These are phyloP conservation scores for Colletotrichum liaoningense DNA, from an alignment of 2,329 filamentous ascomycete genomes.

Conservation along the genomic window DNA sequence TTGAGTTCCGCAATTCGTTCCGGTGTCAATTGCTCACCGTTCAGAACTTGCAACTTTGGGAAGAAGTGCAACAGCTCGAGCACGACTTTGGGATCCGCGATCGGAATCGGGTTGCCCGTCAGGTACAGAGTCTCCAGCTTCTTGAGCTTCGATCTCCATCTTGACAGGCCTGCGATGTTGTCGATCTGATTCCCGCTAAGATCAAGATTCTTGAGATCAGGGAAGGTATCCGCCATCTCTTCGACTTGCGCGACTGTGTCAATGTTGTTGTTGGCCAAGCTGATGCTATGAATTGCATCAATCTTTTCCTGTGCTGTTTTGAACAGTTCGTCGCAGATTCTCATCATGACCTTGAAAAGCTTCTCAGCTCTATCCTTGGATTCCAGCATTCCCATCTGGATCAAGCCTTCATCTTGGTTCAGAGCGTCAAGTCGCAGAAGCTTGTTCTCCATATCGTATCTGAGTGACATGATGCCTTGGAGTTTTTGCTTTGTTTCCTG, in stretches of 20 bases:
- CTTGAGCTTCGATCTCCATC: conserved; percentile 84
- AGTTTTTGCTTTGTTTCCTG: conserved; percentile 75
- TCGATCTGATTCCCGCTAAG: conserved; percentile 85
- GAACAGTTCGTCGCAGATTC: conserved; percentile 83
- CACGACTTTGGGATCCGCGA: conserved; percentile 68
- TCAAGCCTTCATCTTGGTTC: conserved; percentile 76
- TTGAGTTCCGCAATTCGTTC: conserved; percentile 72
- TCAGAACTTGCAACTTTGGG: conserved; percentile 82
- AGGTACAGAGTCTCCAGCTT: conserved; percentile 85
- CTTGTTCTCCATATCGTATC: conserved; percentile 79
- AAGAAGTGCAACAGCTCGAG: conserved; percentile 83
- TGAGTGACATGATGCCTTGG: conserved; percentile 75
- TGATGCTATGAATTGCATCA: conserved; percentile 84
- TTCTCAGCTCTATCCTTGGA: conserved; percentile 80
- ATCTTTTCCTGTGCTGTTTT: conserved; percentile 77
- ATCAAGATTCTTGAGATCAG: conserved; percentile 88
- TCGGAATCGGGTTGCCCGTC: conserved; percentile 79
- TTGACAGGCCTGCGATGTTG: conserved; percentile 73
- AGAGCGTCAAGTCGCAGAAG: conserved; percentile 86
- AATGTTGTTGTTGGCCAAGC: conserved; percentile 83
- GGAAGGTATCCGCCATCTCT: conserved; percentile 81
- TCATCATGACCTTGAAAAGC: conserved; percentile 93
- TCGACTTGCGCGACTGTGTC: conserved; percentile 79
- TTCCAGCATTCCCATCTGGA: conserved; percentile 81
- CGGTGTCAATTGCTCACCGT: conserved; percentile 77